phyloP scores from a whole-genome alignment of 192 early-diverging fungal species.

The Backusella liffmaniae region DNA sequence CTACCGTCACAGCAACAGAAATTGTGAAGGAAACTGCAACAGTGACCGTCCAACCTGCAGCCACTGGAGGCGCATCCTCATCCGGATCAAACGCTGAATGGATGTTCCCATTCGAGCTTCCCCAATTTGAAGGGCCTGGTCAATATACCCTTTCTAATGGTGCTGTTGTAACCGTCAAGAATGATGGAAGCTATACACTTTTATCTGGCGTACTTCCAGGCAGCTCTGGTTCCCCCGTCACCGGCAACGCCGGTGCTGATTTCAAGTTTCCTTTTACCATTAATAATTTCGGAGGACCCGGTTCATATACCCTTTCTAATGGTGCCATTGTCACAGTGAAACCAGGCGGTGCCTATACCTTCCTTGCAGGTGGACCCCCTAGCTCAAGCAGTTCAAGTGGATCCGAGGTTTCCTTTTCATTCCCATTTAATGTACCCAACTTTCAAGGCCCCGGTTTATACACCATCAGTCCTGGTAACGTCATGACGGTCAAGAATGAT shows the following conservation, averaged over 20 bases:
- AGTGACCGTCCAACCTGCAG: too few species aligned
- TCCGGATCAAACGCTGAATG: too few species aligned
- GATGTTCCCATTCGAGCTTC: not conserved
- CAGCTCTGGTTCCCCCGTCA: too few species aligned
- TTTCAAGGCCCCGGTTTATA: not conserved
- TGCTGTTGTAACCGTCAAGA: not conserved
- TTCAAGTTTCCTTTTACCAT: not conserved
- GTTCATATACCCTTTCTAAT: not conserved
- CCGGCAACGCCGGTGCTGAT: not conserved
- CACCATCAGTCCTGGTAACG: not conserved
- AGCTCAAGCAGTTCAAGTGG: too few species aligned
- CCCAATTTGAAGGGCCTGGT: not conserved
- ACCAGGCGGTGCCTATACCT: not conserved
- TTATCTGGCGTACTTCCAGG: not conserved
- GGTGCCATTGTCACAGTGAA: not conserved
- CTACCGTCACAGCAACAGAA: not conserved
- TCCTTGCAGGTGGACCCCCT: not conserved
- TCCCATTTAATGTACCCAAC: not conserved
- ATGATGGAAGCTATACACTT: not conserved
- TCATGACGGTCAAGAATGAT: too few species aligned
- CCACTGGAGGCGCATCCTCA: too few species aligned
- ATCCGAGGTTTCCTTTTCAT: too few species aligned
- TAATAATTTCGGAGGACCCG: not conserved
- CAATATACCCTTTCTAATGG: not conserved
- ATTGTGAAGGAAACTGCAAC: too few species aligned